phyloP scores from a whole-genome alignment of 805 yeast species.

The Wickerhamomyces canadensis region DNA sequence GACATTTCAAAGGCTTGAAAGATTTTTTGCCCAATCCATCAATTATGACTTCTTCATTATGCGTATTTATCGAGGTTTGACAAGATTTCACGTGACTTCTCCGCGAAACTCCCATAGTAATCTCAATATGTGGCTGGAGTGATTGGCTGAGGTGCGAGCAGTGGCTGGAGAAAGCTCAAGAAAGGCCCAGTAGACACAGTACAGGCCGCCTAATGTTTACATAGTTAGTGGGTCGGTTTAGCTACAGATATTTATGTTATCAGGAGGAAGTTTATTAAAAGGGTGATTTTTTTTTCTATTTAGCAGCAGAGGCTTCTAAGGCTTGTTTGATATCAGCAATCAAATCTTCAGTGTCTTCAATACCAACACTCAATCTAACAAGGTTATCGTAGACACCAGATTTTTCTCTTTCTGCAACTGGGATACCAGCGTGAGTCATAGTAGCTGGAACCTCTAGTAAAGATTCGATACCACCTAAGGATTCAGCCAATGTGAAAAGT shows the following conservation, averaged over 20 bases:
- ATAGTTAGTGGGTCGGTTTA: too few species aligned
- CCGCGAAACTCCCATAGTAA: conserved; percentile 1
- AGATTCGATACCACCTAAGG: conserved; percentile 86
- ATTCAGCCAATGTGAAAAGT: conserved; percentile 81
- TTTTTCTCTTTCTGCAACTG: conserved; percentile 68
- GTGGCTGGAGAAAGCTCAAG: neutral
- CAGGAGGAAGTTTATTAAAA: neutral
- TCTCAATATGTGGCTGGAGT: conserved; percentile 11
- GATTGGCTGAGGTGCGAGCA: neutral
- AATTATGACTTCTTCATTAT: too few species aligned
- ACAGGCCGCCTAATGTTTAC: too few species aligned
- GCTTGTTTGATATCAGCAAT: conserved; percentile 70
- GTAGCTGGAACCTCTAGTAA: conserved; percentile 83
- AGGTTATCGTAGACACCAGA: conserved; percentile 79
- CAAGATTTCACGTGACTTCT: conserved; percentile 25
- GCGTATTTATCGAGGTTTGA: conserved; percentile 6
- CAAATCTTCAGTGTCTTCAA: conserved; percentile 77
- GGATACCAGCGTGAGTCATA: conserved; percentile 92
- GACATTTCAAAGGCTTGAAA: too few species aligned
- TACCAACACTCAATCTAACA: conserved; percentile 80
- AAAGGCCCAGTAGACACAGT: too few species aligned
- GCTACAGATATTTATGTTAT: too few species aligned
- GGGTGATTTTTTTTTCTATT: neutral
- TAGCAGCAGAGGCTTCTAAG: conserved; percentile 27
- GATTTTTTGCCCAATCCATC: too few species aligned